Percentiles rank a stretch among this genome's conserved stretches.
These are phyloP conservation scores for Pseudohalonectria lignicola DNA, from an alignment of 2,329 filamentous ascomycete genomes.

Conservation along the genomic window DNA sequence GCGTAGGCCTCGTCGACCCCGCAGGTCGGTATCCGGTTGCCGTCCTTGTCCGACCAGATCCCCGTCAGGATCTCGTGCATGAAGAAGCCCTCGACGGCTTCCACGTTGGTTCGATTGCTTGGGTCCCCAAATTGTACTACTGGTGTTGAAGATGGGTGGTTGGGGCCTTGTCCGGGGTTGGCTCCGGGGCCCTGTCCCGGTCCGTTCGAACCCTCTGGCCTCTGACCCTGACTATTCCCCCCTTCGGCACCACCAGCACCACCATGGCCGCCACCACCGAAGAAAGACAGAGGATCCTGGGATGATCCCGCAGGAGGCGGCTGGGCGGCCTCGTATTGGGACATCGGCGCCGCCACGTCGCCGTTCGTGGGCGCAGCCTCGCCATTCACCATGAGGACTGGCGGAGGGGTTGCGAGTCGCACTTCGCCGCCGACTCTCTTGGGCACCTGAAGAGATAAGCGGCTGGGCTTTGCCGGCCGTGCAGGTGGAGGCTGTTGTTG, in stretches of 20 bases:
- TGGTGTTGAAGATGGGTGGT: no score
- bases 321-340: no score
- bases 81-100: conserved; percentile 44
- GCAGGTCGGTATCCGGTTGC: conserved; percentile 28
- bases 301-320: no score
- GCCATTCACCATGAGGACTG: conserved; percentile 19
- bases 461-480: conserved; percentile 23
- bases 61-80: conserved; percentile 36
- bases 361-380: conserved; percentile 6
- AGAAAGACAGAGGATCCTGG: no score
- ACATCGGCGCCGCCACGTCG: background rate
- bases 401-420: conserved; percentile 18
- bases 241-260: no score
- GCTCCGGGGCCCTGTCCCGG: no score
- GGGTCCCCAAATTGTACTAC: conserved; percentile 20
- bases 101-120: conserved; percentile 42
- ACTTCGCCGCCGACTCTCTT: conserved; percentile 18
- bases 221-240: no score
- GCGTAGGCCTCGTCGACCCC: conserved; percentile 41
- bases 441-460: conserved; percentile 52
- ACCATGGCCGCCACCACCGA: no score
- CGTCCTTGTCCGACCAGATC: conserved; percentile 38
- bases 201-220: no score
- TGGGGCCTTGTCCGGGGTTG: no score
- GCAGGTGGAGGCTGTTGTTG: conserved; percentile 5